Percentiles rank a stretch among this genome's conserved stretches.
Conservation (phyloP, 2,329 filamentous ascomycete genomes). For the Scedosporium boydii region DNA sequence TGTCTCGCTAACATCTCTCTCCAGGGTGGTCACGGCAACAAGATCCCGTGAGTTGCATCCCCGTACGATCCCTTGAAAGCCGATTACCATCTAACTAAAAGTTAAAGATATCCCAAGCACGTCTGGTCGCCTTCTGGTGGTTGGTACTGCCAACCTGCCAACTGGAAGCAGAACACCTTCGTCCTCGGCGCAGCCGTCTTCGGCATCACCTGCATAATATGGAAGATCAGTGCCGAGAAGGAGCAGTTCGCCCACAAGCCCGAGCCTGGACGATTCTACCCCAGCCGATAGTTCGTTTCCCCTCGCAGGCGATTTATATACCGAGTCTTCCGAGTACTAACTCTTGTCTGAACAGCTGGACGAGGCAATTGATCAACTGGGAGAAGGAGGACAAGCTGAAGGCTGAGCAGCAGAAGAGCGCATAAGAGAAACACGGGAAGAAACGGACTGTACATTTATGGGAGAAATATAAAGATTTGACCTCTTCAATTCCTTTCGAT, state of each 20-base stretch:
- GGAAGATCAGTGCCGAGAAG: constrained; percentile 63
- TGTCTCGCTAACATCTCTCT: neutral
- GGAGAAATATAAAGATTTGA: constrained; percentile 2
- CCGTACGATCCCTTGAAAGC: neutral
- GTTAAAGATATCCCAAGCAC: constrained; percentile 82
- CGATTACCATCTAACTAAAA: constrained; percentile 10
- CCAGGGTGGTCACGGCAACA: constrained; percentile 51
- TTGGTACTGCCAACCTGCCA: constrained; percentile 90
- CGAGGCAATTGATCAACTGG: constrained; percentile 34
- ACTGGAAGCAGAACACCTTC: constrained; percentile 90
- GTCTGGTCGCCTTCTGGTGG: constrained; percentile 98
- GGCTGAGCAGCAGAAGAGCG: constrained; percentile 13
- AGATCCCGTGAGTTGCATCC: constrained; percentile 40
- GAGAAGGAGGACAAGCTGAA: constrained; percentile 31
- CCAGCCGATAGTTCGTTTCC: constrained; percentile 68
- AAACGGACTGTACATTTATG: constrained; percentile 1
- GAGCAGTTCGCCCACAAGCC: constrained; percentile 69
- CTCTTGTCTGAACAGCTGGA: constrained; percentile 26
- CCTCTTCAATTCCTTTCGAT: neutral
- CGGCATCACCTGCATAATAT: constrained; percentile 58
- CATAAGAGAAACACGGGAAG: neutral
- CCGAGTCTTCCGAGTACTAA: constrained; percentile 12
- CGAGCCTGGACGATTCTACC: constrained; percentile 67
- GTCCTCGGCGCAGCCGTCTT: constrained; percentile 60
- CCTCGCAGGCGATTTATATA: too few relatives aligned